phyloP scores from a whole-genome alignment of 805 yeast genomes.

The Blastobotrys attinorum region DNA sequence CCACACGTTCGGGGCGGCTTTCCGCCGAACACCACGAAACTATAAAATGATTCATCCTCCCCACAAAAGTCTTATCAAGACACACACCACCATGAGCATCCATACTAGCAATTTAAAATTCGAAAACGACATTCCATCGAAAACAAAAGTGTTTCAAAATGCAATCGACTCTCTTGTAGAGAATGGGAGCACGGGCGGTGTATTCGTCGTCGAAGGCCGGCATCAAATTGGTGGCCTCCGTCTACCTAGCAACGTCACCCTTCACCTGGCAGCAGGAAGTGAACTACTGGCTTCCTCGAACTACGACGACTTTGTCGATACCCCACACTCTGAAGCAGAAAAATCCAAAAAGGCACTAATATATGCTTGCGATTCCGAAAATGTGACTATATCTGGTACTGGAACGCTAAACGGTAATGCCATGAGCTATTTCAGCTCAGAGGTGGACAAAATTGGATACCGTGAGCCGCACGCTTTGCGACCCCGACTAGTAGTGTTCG shows the following conservation, averaged over 20 bases:
- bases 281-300: background rate
- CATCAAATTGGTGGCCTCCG: background rate
- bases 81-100: too few species aligned
- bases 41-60: too few species aligned
- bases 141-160: too few species aligned
- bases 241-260: background rate
- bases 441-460: constrained; percentile 6
- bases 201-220: too few species aligned
- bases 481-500: constrained; percentile 7
- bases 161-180: too few species aligned
- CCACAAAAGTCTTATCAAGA: too few species aligned
- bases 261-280: background rate
- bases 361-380: constrained; percentile 1
- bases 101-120: too few species aligned
- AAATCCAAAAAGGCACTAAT: constrained; percentile 3
- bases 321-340: constrained; percentile 6
- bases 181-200: too few species aligned
- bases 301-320: background rate
- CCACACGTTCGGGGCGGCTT: too few species aligned
- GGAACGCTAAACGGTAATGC: constrained; percentile 1
- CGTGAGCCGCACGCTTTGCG: constrained; percentile 1
- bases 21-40: too few species aligned
- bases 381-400: background rate
- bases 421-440: constrained; percentile 1
- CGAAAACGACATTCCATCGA: too few species aligned